phyloP scores from a whole-genome alignment of 257 asterid genomes.

The Solanum corneliomulleri region DNA sequence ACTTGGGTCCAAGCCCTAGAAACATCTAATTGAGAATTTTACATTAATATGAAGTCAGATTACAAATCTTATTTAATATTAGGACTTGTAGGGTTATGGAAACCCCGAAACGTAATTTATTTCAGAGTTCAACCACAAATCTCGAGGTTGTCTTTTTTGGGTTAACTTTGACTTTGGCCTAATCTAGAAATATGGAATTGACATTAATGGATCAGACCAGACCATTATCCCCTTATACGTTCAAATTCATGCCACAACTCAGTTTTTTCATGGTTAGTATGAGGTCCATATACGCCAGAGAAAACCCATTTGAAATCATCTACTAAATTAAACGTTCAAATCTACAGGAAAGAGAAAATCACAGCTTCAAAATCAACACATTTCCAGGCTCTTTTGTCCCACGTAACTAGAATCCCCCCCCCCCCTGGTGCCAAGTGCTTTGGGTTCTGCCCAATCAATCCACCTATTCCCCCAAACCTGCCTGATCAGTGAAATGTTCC shows the following conservation, averaged over 20 bases:
- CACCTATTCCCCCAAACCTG: background rate
- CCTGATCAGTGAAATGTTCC: background rate
- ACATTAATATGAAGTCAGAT: background rate
- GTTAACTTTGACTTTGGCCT: background rate
- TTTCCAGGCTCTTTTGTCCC: background rate
- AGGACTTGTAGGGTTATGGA: background rate
- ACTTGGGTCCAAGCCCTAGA: background rate
- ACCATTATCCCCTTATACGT: background rate
- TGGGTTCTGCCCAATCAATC: background rate
- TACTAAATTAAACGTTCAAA: background rate
- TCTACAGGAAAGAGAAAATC: background rate
- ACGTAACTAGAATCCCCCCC: background rate
- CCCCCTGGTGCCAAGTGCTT: background rate
- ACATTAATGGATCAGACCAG: background rate
- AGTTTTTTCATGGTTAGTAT: background rate
- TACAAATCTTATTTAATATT: background rate
- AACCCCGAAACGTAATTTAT: background rate
- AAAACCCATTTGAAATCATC: background rate
- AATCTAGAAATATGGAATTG: background rate
- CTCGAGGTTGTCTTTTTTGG: background rate
- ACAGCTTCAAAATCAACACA: background rate
- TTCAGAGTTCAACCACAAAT: background rate
- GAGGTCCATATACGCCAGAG: background rate
- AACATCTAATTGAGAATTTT: background rate
- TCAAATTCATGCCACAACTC: background rate